Percentiles rank a stretch among this genome's conserved stretches.
phyloP scores from a whole-genome alignment of 1,284 basidiomycete genomes.

The Meira miltonrushii region DNA sequence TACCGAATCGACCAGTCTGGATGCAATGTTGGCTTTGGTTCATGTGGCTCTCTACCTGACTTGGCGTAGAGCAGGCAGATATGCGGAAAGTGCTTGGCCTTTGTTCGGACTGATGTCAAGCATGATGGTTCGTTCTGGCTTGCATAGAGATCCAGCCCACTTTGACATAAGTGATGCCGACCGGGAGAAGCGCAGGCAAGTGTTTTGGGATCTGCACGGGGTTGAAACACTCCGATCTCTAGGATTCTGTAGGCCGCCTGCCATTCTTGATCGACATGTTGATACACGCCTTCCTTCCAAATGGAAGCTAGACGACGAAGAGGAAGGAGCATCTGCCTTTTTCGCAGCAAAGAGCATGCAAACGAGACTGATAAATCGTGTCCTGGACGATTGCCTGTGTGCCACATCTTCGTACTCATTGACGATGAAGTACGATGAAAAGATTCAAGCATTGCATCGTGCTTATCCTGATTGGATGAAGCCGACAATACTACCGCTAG shows the following conservation, averaged over 20 bases:
- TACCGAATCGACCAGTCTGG: slow-evolving; percentile 7
- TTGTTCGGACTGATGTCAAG: slow-evolving; percentile 3
- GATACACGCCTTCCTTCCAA: slow-evolving; percentile 5
- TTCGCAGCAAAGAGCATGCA: slow-evolving; percentile 7
- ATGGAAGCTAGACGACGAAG: slow-evolving; percentile 2
- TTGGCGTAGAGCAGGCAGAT: slow-evolving; percentile 6
- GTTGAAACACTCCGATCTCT: slow-evolving; percentile 16
- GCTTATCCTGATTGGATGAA: background rate
- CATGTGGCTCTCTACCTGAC: slow-evolving; percentile 10
- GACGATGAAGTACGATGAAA: slow-evolving; percentile 3
- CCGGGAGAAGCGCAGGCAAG: slow-evolving; percentile 5
- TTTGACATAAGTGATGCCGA: slow-evolving; percentile 4
- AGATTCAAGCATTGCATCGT: background rate
- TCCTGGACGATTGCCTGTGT: slow-evolving; percentile 9
- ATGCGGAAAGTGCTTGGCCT: slow-evolving; percentile 9
- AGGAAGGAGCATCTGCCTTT: background rate
- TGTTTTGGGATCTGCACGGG: slow-evolving; percentile 20
- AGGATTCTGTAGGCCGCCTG: slow-evolving; percentile 17
- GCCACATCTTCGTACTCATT: background rate
- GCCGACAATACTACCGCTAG: background rate
- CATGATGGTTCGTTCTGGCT: slow-evolving; percentile 7
- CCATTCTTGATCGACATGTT: slow-evolving; percentile 13
- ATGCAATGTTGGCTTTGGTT: slow-evolving; percentile 2
- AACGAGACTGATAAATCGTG: background rate
- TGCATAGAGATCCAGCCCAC: slow-evolving; percentile 12